Conservation (phyloP, 805 yeast species). For the Lipomyces oligophaga region DNA sequence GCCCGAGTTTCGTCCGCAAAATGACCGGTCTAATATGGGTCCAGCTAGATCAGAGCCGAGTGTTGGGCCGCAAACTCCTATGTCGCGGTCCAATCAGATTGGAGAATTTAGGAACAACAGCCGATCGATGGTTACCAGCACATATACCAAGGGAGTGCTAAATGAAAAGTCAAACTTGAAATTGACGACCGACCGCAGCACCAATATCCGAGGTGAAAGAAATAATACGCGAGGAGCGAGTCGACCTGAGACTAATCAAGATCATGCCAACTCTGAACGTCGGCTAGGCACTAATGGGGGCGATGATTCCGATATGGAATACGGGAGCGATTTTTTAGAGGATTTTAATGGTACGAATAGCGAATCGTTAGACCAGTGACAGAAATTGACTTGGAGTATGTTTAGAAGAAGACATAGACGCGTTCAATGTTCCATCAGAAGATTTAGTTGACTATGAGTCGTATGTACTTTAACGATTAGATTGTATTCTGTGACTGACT, state of each 20-base stretch:
- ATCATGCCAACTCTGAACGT: background rate
- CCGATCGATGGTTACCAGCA: too few relatives aligned
- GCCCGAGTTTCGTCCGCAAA: constrained; percentile 8
- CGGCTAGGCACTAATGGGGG: constrained; percentile 1
- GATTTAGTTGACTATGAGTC: constrained; percentile 10
- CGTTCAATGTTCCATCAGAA: constrained; percentile 9
- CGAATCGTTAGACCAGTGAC: too few relatives aligned
- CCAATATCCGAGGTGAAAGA: too few relatives aligned
- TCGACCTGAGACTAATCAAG: background rate
- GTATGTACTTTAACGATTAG: background rate
- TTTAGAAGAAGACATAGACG: constrained; percentile 19
- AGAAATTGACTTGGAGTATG: too few relatives aligned
- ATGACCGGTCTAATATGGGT: too few relatives aligned
- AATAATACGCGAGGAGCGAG: background rate
- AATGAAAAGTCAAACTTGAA: too few relatives aligned
- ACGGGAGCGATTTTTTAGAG: constrained; percentile 20
- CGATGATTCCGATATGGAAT: constrained; percentile 11
- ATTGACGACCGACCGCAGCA: too few relatives aligned
- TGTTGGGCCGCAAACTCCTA: too few relatives aligned
- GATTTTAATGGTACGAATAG: constrained; percentile 16
- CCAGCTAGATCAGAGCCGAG: too few relatives aligned
- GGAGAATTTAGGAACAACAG: too few relatives aligned
- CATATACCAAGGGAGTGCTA: too few relatives aligned
- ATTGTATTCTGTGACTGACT: background rate
- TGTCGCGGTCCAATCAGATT: too few relatives aligned